Conservation (phyloP, 345 rosid species). For the Eucalyptus cloeziana region DNA sequence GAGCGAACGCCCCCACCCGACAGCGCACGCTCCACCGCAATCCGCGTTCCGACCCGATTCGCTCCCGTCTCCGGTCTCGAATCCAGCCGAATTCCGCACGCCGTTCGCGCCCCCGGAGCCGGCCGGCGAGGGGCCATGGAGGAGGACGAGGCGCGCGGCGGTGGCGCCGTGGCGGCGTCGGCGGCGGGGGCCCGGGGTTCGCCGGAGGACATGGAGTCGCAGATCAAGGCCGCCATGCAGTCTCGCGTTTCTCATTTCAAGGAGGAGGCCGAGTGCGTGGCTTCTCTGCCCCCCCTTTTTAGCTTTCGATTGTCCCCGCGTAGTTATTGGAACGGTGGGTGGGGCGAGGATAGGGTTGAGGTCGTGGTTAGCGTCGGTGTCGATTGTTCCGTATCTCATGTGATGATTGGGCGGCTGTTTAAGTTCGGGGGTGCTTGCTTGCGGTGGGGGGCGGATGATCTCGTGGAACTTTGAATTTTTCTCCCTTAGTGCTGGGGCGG, state of each 20-base stretch:
- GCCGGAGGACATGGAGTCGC: constrained; percentile 31
- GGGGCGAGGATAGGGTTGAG: background rate
- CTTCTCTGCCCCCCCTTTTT: background rate
- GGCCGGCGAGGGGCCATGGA: background rate
- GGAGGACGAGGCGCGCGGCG: background rate
- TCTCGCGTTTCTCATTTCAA: constrained; percentile 59
- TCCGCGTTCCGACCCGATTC: background rate
- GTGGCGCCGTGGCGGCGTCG: background rate
- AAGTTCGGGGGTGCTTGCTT: background rate
- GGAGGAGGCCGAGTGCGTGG: constrained; percentile 52
- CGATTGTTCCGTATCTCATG: background rate
- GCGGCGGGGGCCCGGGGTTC: constrained; percentile 17
- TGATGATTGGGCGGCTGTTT: background rate
- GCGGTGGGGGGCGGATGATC: background rate
- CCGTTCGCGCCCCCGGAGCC: background rate
- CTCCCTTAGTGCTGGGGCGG: background rate
- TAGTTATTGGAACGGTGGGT: background rate
- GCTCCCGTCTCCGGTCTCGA: background rate
- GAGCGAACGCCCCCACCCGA: background rate
- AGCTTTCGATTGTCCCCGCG: background rate
- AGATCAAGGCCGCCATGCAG: constrained; percentile 56
- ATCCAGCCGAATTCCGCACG: background rate
- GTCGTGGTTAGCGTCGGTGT: background rate
- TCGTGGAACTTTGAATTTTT: background rate
- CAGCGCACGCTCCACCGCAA: background rate